Conservation (phyloP, 371 early-diverging fungal genomes). For the Zancudomyces culisetae region DNA sequence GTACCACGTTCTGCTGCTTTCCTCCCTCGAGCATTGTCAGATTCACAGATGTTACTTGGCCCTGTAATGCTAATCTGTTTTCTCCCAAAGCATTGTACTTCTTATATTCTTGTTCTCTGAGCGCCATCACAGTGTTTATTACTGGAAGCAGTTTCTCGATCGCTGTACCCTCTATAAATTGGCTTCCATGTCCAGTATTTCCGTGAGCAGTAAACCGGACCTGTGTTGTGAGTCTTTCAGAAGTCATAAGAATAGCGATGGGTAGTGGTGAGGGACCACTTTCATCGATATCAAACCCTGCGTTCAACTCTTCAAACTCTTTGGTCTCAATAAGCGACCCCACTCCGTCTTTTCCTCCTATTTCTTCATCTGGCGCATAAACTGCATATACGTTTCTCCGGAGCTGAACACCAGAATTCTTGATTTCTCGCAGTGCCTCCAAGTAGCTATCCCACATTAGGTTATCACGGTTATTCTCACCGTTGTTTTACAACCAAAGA, state of each 20-base stretch:
- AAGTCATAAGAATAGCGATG: not conserved
- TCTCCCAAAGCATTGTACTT: not conserved
- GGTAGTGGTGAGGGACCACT: constrained; percentile 15
- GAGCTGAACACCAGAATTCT: constrained; percentile 27
- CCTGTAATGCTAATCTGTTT: constrained; percentile 6
- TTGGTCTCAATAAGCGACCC: constrained; percentile 31
- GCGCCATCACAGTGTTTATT: constrained; percentile 13
- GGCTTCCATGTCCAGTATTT: constrained; percentile 54
- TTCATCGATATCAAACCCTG: constrained; percentile 61
- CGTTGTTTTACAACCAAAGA: too few relatives aligned
- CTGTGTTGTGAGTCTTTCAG: not conserved
- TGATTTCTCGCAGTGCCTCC: constrained; percentile 48
- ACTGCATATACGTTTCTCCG: constrained; percentile 43
- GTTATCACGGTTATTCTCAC: not conserved
- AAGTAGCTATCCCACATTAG: constrained; percentile 24
- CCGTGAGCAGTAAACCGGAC: constrained; percentile 26
- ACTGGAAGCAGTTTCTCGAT: constrained; percentile 36
- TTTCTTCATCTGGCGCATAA: constrained; percentile 68
- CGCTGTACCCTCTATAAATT: constrained; percentile 47
- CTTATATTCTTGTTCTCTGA: not conserved
- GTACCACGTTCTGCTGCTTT: constrained; percentile 44
- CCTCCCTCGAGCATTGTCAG: constrained; percentile 40
- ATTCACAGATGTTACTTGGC: constrained; percentile 60
- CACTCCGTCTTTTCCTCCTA: constrained; percentile 62
- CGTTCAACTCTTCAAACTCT: constrained; percentile 40